phyloP scores from a whole-genome alignment of 2,329 filamentous ascomycete genomes.

The Alternaria arbusti region DNA sequence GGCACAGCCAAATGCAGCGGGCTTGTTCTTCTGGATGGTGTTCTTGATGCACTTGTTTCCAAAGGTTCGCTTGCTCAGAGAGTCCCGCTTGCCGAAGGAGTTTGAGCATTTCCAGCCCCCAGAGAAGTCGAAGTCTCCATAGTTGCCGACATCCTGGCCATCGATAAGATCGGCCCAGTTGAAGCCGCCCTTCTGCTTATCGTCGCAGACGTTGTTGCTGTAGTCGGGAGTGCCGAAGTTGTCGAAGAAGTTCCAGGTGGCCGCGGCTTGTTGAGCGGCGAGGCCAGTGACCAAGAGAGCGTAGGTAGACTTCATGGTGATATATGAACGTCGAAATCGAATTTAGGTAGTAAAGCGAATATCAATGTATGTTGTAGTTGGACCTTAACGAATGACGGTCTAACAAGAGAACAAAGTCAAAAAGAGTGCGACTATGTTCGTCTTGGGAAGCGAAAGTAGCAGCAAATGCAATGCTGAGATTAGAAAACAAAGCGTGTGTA shows the following conservation, averaged over 20 bases:
- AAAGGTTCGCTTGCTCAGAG: conserved; percentile 54
- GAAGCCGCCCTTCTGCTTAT: conserved; percentile 73
- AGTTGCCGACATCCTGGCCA: conserved; percentile 61
- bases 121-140: conserved; percentile 69
- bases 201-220: conserved; percentile 77
- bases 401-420: conserved; percentile 7
- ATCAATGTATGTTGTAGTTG: conserved; percentile 16
- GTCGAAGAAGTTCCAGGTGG: conserved; percentile 59
- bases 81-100: conserved; percentile 66
- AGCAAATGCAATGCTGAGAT: conserved; percentile 17
- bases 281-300: conserved; percentile 57
- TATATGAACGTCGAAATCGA: conserved; percentile 24
- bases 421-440: conserved; percentile 41
- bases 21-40: conserved; percentile 57
- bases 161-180: conserved; percentile 69
- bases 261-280: conserved; percentile 53
- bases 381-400: conserved; percentile 31
- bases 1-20: conserved; percentile 72
- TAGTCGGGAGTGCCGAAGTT: conserved; percentile 72
- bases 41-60: conserved; percentile 52
- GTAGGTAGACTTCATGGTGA: conserved; percentile 52
- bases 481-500: conserved; percentile 22
- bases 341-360: conserved; percentile 29
- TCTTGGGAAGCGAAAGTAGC: conserved; percentile 25
- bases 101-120: conserved; percentile 73